Percentiles rank a stretch among this genome's conserved stretches.
phyloP scores from a whole-genome alignment of 768 basidiomycete species.

The Vararia minispora region DNA sequence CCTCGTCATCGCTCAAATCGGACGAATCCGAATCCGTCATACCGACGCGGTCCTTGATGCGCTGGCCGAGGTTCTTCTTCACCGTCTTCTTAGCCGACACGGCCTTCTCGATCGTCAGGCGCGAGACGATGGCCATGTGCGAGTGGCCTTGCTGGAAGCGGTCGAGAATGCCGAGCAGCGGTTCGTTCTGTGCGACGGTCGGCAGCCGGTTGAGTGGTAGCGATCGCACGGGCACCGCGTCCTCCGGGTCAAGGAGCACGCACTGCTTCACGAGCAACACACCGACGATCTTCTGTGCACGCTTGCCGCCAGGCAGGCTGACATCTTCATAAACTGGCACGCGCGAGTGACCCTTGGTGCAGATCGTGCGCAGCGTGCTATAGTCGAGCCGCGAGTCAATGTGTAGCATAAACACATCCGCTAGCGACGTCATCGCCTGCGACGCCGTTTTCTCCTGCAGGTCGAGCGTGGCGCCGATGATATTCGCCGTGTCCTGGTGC shows the following conservation, averaged over 20 bases:
- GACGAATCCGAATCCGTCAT: too few species aligned
- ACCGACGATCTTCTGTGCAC: conserved; percentile 70
- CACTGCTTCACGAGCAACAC: conserved; percentile 80
- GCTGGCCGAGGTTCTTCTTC: conserved; percentile 63
- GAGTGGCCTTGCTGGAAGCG: conserved; percentile 78
- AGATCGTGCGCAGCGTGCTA: conserved; percentile 61
- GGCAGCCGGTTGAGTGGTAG: conserved; percentile 73
- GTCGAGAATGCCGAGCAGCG: conserved; percentile 72
- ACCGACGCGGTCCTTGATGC: conserved; percentile 60
- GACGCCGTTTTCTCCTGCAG: conserved; percentile 70
- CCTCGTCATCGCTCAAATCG: conserved; percentile 38
- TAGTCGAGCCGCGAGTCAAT: conserved; percentile 72
- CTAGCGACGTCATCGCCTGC: conserved; percentile 73
- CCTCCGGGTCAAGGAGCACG: conserved; percentile 75
- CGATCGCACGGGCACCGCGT: conserved; percentile 64
- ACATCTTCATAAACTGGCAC: conserved; percentile 77
- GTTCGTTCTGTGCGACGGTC: conserved; percentile 71
- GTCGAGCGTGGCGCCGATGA: conserved; percentile 79
- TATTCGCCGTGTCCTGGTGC: conserved; percentile 70
- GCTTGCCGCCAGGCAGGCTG: conserved; percentile 25
- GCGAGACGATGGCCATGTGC: conserved; percentile 81
- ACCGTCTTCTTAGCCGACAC: conserved; percentile 68
- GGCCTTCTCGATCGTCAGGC: conserved; percentile 63
- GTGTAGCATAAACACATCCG: conserved; percentile 71
- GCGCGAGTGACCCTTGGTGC: conserved; percentile 71